Evolutionary conservation across 2,329 filamentous ascomycete genomes (phyloP).

Genomic region (Ceratocystis colombiana): DNA sequence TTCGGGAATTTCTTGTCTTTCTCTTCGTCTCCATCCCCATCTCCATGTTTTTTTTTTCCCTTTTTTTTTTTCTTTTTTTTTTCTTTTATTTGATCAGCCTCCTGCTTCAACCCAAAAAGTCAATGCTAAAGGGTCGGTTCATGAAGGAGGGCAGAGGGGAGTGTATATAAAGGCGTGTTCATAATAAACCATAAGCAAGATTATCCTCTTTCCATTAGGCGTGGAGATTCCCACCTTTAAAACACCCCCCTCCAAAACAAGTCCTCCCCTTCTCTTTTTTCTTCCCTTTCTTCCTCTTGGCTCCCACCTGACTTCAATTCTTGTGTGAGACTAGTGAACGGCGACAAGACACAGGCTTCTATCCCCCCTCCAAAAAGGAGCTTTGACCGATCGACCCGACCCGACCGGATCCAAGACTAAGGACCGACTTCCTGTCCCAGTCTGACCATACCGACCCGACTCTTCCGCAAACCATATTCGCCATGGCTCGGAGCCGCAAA

Average conservation of each 20-base stretch:
- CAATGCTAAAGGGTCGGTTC: not conserved
- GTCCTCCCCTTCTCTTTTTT: not conserved
- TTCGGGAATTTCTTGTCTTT: not conserved
- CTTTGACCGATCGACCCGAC: not conserved
- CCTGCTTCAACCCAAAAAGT: not conserved
- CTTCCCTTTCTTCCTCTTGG: slow-evolving; percentile 7
- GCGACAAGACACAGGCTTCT: not conserved
- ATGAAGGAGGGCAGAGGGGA: not conserved
- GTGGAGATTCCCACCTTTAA: not conserved
- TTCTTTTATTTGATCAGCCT: not conserved
- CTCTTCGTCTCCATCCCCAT: not conserved
- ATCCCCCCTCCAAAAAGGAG: slow-evolving; percentile 1
- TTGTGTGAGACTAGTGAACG: not conserved
- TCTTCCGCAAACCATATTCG: not conserved
- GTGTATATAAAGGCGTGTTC: not conserved
- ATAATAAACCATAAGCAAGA: not conserved
- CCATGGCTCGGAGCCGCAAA: slow-evolving; percentile 34
- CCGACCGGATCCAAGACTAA: not conserved
- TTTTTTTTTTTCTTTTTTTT: not conserved
- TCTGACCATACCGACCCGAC: not conserved
- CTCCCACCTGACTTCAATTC: not conserved
- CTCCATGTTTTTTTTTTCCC: not conserved
- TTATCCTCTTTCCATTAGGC: not conserved
- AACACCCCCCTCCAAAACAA: not conserved
- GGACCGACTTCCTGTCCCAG: not conserved